These are phyloP conservation scores for Neurospora africana DNA, from an alignment of 495 filamentous ascomycete genomes.

Conservation along the genomic window DNA sequence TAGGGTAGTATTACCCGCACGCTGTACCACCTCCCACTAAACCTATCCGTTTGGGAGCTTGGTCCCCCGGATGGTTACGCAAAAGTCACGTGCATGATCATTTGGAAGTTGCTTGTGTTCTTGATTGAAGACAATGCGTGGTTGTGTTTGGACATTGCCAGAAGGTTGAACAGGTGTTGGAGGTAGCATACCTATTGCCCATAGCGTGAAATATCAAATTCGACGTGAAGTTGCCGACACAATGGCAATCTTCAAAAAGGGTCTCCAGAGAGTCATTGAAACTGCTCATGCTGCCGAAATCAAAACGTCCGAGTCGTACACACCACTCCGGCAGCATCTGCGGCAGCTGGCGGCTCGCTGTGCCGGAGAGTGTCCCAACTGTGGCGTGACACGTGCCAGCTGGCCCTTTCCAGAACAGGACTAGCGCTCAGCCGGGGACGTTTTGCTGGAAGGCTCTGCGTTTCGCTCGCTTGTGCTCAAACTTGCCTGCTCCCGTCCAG, in stretches of 20 bases:
- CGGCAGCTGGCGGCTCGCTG: neutral
- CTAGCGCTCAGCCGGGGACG: slow-evolving; percentile 10
- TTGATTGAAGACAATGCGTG: neutral
- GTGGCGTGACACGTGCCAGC: slow-evolving; percentile 19
- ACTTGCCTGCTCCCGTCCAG: slow-evolving; percentile 11
- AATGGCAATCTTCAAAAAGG: neutral
- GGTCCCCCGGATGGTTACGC: neutral
- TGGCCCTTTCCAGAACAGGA: slow-evolving; percentile 1
- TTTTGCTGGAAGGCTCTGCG: slow-evolving; percentile 28
- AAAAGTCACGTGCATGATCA: neutral
- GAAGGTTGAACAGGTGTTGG: neutral
- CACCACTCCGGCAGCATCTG: neutral
- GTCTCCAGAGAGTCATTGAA: neutral
- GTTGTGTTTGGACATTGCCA: neutral
- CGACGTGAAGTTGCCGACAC: neutral
- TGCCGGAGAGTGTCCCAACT: slow-evolving; percentile 1
- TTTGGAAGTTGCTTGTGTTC: neutral
- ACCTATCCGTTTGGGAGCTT: neutral
- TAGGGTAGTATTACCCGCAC: neutral
- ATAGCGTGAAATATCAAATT: neutral
- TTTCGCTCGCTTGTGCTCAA: slow-evolving; percentile 1
- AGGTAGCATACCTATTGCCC: neutral
- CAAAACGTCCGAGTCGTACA: neutral
- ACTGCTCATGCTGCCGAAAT: neutral
- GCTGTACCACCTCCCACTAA: neutral